Base-by-base conservation (phyloP, 176 grass and related monocot genomes). In the Alloteropsis semialata region DNA sequence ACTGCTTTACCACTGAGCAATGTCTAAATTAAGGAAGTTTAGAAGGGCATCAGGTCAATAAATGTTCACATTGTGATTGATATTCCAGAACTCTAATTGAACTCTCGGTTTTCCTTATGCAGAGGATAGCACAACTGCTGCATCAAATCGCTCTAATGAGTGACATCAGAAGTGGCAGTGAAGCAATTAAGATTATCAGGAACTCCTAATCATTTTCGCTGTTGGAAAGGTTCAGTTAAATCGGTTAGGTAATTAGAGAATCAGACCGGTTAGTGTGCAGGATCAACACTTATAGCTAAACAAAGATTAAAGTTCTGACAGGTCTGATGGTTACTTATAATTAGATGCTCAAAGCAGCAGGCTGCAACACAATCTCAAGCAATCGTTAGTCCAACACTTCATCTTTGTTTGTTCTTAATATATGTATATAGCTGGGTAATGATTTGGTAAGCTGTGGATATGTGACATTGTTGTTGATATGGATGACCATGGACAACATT, bases 131-230 rank as follows among this genome's bases (percentile, higher is more conserved):
- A 0, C 83, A 86, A 50, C 88, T 86, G 53, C 65, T 90, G 48
- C 88, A 86, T 82, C 88, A 90, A 86, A 90, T 90, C 78, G 88
- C 78, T 78, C 72, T 86, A 65, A 71, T 78, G 78, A 86, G 78
- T 78, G 88, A 90, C 57, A 73, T 82, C 22, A 82, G 66, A 90
- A 72, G 73, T 13, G 30, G 83, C 17, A 65, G 66, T 16, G 83
- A 90, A 78, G 78, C 78, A 33, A 9, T 66, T 56, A 82, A 77
- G 81, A 78, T 86, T 25, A 81, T 82, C 54, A 86, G 72, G 22
- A 85, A 44, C 34, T 45, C 82, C 15, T 85, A 76, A 85, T 37
- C 17, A 5, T 76, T n/a, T 71, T 21, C 34, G 17, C 22, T 54
- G 21, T 62, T 15, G 44, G 24, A n/a, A 74, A 70, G 10, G 28